Conservation (phyloP, 1,284 basidiomycete species). For the Earliella scabrosa region DNA sequence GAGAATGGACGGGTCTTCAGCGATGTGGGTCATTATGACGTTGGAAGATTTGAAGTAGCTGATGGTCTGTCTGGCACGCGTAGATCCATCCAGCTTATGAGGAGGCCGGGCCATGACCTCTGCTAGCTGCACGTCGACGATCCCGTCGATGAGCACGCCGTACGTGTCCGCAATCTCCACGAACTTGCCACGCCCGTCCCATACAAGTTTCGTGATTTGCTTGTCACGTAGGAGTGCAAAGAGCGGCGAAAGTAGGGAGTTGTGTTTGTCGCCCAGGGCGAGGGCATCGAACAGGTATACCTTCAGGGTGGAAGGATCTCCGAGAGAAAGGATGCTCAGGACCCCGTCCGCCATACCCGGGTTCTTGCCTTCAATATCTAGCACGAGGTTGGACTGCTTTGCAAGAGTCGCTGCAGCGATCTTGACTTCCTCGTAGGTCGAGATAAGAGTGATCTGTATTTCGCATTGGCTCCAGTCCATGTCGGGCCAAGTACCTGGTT, state of each 20-base stretch:
- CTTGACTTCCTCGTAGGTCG: constrained; percentile 6
- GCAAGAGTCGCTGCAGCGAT: constrained; percentile 20
- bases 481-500: too few relatives aligned
- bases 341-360: constrained; percentile 41
- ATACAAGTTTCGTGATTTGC: constrained; percentile 44
- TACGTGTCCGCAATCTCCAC: constrained; percentile 40
- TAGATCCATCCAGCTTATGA: constrained; percentile 35
- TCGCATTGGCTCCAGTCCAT: neutral
- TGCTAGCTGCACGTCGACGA: constrained; percentile 47
- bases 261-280: constrained; percentile 26
- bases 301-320: constrained; percentile 39
- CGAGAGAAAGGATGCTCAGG: constrained; percentile 46
- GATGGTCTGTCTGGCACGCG: constrained; percentile 29
- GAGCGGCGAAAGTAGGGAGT: constrained; percentile 29
- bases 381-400: constrained; percentile 22
- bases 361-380: constrained; percentile 40
- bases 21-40: neutral
- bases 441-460: neutral
- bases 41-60: constrained; percentile 27
- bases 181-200: constrained; percentile 50
- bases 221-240: constrained; percentile 34
- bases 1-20: neutral
- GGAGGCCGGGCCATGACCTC: constrained; percentile 33
- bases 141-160: constrained; percentile 35
- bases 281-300: constrained; percentile 47